Percentiles rank a stretch among this genome's conserved stretches.
These are phyloP conservation scores for Fusarium sp. DNA, from an alignment of 2,329 filamentous ascomycete species.

Conservation along the genomic window DNA sequence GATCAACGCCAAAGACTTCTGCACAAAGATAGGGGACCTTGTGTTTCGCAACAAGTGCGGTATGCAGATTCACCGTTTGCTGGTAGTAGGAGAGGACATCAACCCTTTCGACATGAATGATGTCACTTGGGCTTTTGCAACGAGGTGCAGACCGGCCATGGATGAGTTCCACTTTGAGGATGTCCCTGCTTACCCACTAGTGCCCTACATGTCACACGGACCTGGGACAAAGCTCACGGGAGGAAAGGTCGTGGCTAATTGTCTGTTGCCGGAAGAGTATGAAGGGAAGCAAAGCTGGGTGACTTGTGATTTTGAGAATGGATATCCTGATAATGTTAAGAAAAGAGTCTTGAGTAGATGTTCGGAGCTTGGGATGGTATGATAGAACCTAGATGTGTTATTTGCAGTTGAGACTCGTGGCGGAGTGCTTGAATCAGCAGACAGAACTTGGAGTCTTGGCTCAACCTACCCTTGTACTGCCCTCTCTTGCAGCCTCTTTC, in stretches of 20 bases:
- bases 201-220: neutral
- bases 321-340: neutral
- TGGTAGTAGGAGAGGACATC: neutral
- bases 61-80: neutral
- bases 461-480: too few relatives aligned
- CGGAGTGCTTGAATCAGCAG: too few relatives aligned
- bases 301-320: neutral
- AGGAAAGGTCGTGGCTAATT: neutral
- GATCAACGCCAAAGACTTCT: neutral
- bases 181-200: neutral
- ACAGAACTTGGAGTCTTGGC: too few relatives aligned
- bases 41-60: neutral
- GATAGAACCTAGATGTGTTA: too few relatives aligned
- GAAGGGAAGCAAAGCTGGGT: neutral
- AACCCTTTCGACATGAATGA: neutral
- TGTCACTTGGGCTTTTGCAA: neutral
- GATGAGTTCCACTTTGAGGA: neutral
- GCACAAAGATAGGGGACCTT: neutral
- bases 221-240: neutral
- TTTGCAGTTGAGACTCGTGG: too few relatives aligned
- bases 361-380: neutral
- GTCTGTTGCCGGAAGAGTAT: neutral
- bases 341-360: neutral
- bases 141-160: neutral
- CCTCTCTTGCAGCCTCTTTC: too few relatives aligned